Base-by-base conservation (phyloP, 257 asterid genomes). In the Thymus mandschuricus region DNA sequence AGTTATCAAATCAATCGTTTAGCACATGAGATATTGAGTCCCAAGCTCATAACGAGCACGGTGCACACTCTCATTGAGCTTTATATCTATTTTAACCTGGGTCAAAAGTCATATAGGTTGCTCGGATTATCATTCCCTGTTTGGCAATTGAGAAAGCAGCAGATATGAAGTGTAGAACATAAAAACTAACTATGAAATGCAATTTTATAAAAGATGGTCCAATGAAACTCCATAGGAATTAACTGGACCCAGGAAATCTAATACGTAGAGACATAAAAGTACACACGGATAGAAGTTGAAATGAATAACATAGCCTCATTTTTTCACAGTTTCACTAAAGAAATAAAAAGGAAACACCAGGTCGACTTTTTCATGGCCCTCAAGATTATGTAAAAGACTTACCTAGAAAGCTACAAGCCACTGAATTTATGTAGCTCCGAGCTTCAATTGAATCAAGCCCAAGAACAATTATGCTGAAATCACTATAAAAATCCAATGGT, bases 361-460 rank as follows among this genome's bases (percentile, higher is more conserved):
- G n/a, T 49, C 70, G 76, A 56, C 68, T 34, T 62, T 70, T 40
- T 45, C 27, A 50, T 45, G 58, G 54, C 40, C 52, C 48, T 50
- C 51, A 8, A 66, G 55, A 68, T 48, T 30, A 43, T 71, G 49
- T 64, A 57, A 55, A 15, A 62, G 56, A 75, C 68, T 66, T 29
- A 92, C 98, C 99, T 83, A 95, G 88, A 83, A 95, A 92, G 69
- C 97, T 80, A 74, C 99, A 92, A 59, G 96, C 99, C 75, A 95
- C 98, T 66, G 87, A 79, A 81, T 95, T 95, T 80, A 92, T 95
- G 86, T 90, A 88, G 91, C 98, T 86, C 69, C 98, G 88, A 76
- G 99, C 99, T 82, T 95, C 98, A 49, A 92, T 78, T 15, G 97
- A 95, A 81, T 95, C 98, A 72, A 95, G 99, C 60, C 98, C 98